Percentiles rank a stretch among this genome's conserved stretches.
Conservation (phyloP, 306 rosid species). For the Gleditsia sinensis region DNA sequence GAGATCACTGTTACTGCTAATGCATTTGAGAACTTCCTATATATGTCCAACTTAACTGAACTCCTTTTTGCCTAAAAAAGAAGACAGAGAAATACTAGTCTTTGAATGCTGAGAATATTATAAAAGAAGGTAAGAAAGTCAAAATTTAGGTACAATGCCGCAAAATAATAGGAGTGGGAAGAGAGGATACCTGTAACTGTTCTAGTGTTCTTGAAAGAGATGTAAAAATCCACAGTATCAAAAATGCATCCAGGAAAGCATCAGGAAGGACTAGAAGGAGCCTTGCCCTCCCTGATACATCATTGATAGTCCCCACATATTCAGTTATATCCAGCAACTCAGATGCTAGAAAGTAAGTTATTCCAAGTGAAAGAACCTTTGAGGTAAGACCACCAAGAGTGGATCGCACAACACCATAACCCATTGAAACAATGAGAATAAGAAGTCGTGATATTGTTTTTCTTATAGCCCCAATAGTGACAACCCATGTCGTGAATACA, state of each 20-base stretch:
- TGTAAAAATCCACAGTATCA: slow-evolving; percentile 93
- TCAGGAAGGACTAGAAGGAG: slow-evolving; percentile 91
- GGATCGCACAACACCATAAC: slow-evolving; percentile 97
- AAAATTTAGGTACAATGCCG: slow-evolving; percentile 15
- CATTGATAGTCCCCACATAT: slow-evolving; percentile 92
- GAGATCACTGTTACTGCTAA: slow-evolving; percentile 70
- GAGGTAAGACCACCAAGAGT: slow-evolving; percentile 98
- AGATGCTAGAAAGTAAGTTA: slow-evolving; percentile 80
- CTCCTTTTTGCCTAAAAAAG: slow-evolving; percentile 83
- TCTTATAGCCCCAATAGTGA: slow-evolving; percentile 80
- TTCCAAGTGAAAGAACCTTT: slow-evolving; percentile 88
- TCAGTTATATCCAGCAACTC: slow-evolving; percentile 85
- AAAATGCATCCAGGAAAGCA: slow-evolving; percentile 94
- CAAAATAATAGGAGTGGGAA: slow-evolving; percentile 24
- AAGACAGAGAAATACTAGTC: background rate
- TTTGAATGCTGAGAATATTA: background rate
- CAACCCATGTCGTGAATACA: slow-evolving; percentile 84
- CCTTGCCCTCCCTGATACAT: slow-evolving; percentile 88
- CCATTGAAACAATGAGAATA: slow-evolving; percentile 88
- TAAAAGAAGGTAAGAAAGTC: slow-evolving; percentile 7
- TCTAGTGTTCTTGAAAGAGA: slow-evolving; percentile 90
- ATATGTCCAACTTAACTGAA: slow-evolving; percentile 88
- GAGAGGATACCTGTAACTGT: slow-evolving; percentile 78
- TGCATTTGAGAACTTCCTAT: slow-evolving; percentile 96
- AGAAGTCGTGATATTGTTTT: slow-evolving; percentile 82